phyloP scores from a whole-genome alignment of 2,329 filamentous ascomycete genomes.

The Penicillium sp. region DNA sequence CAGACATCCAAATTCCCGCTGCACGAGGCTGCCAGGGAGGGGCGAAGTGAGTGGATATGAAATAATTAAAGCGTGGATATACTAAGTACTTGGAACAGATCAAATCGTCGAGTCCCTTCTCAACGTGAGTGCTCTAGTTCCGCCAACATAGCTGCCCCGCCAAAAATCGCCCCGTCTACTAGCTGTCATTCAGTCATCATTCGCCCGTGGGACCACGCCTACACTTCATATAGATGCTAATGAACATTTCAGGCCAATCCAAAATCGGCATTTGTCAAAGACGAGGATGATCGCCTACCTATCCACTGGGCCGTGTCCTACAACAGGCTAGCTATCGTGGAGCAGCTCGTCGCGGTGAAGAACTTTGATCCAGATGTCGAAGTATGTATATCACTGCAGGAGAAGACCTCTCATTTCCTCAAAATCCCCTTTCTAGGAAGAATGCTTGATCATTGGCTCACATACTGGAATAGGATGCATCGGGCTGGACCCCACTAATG shows the following conservation, averaged over 20 bases:
- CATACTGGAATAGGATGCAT: constrained; percentile 49
- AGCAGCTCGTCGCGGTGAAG: constrained; percentile 70
- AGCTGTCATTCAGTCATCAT: no score
- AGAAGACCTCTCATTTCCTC: no score
- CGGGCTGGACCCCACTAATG: constrained; percentile 57
- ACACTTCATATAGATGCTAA: constrained; percentile 8
- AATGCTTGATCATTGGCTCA: no score
- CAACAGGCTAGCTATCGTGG: constrained; percentile 75
- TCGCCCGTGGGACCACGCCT: no score
- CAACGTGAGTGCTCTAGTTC: constrained; percentile 54
- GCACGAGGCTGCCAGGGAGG: constrained; percentile 84
- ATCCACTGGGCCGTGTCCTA: constrained; percentile 94
- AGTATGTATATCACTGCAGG: constrained; percentile 48
- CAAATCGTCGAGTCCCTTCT: constrained; percentile 74
- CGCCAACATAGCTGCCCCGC: constrained; percentile 31
- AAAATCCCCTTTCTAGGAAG: no score
- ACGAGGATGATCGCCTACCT: constrained; percentile 86
- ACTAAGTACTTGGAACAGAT: constrained; percentile 53
- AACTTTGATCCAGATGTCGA: constrained; percentile 83
- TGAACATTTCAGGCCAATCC: constrained; percentile 69
- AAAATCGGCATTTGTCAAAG: constrained; percentile 72
- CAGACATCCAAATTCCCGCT: constrained; percentile 73
- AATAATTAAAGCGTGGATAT: constrained; percentile 11
- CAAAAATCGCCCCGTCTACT: constrained; percentile 13
- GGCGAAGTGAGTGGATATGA: constrained; percentile 65